phyloP scores from a whole-genome alignment of 257 asterid genomes.

The Primulina tabacum region DNA sequence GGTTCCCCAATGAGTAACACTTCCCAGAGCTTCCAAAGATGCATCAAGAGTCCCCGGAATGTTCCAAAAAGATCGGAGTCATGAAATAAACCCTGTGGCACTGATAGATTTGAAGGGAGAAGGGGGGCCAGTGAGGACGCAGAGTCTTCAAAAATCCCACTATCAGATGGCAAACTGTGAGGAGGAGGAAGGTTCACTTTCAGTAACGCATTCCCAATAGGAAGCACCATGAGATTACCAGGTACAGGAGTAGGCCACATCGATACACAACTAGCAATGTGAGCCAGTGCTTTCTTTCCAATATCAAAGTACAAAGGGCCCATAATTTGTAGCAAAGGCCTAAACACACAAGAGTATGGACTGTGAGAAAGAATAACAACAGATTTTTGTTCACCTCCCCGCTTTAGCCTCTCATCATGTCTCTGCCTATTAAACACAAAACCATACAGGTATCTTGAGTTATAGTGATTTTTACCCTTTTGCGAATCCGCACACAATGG shows the following conservation, averaged over 20 bases:
- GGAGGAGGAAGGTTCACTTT: slow-evolving; percentile 89
- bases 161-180: slow-evolving; percentile 85
- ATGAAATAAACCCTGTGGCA: slow-evolving; percentile 92
- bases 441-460: slow-evolving; percentile 71
- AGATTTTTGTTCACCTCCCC: slow-evolving; percentile 98
- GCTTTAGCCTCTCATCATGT: slow-evolving; percentile 88
- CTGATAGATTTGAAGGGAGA: slow-evolving; percentile 79
- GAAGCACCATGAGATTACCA: slow-evolving; percentile 84
- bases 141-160: slow-evolving; percentile 78
- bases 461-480: slow-evolving; percentile 33
- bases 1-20: slow-evolving; percentile 90
- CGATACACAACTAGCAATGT: slow-evolving; percentile 77
- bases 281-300: slow-evolving; percentile 85
- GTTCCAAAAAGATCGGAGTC: slow-evolving; percentile 94
- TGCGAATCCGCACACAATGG: slow-evolving; percentile 29
- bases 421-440: slow-evolving; percentile 97
- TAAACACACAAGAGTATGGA: slow-evolving; percentile 86
- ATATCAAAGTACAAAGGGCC: slow-evolving; percentile 94
- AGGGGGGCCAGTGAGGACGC: slow-evolving; percentile 89
- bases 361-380: slow-evolving; percentile 86
- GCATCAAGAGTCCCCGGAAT: slow-evolving; percentile 80
- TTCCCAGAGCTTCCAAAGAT: slow-evolving; percentile 98
- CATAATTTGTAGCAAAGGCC: slow-evolving; percentile 90
- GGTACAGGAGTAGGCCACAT: slow-evolving; percentile 87
- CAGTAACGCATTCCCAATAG: slow-evolving; percentile 83